Evolutionary conservation across 2,329 filamentous ascomycete genomes (phyloP), one percentile per base, ranked within the genome.

Genomic region (Aschersonia sp.): DNA sequence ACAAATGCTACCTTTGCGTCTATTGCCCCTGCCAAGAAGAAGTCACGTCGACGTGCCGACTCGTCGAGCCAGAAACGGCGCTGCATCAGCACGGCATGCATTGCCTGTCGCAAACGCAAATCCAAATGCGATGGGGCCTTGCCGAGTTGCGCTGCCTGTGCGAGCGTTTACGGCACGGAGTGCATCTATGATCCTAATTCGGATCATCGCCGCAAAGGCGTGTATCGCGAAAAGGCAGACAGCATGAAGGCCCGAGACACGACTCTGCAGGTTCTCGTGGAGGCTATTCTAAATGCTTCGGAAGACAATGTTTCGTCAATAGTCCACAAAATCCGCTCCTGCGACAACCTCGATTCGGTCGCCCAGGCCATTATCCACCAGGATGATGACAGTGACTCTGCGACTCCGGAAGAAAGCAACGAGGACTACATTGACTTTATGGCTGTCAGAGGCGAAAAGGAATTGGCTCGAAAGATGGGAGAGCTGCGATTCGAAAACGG

Each of bases 141-240:
- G 5, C 90, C 90, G 5, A 89, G 86, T 56, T 97, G 92, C 62
- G 90, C 90, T 6, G 90, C 92, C n/a, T 98, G 92, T 66, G 81
- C 86, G 52, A 94, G 88, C 55, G 90, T 97, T 47, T 97, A 98
- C 61, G 78, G 80, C 51, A 92, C 86, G 51, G 80, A 85, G 67
- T 95, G 92, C 63, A 74, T 95, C 54, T 97, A 97, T 71, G 90
- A 97, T 60, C 90, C 89, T 4, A 94, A 89, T 60, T 95, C 89
- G 49, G 92, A 98, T 63, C 89, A 95, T 63, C 84, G 92, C 45
- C 83, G 92, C 45, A 97, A 97, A 63, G 92, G 92, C 50, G 92
- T 97, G 45, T 97, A 97, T 64, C 89, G 90, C 59, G 88, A 95
- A 65, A 92, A 95, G 63, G 79, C 84, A 30, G 89, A 95, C 63